Evolutionary conservation across 306 rosid species (phyloP), one percentile per base, ranked within the genome.

Genomic region (Boehmeria nivea): DNA sequence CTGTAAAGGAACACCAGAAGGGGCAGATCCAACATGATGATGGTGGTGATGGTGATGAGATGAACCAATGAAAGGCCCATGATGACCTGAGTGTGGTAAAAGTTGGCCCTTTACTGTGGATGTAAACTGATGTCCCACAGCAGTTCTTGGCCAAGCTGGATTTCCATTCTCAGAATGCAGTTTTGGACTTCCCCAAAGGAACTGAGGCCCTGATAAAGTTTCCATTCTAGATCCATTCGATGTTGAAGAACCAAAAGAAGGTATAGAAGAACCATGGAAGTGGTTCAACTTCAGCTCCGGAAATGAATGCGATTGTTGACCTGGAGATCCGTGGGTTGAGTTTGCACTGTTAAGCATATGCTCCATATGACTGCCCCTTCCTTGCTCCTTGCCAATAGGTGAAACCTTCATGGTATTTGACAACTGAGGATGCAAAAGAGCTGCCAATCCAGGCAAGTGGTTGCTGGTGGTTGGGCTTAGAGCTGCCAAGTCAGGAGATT

Each of bases 151-250:
- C 97, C 89, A 81, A 3, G 74, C 79, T 54, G 87, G 76, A 67
- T 48, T 83, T 39, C 81, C 61, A 57, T 40, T 71, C 55, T 79
- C 95, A 0, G 83, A 34, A 56, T 81, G 81, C 14, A 78, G 87
- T 65, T 74, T 78, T 1, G 89, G 87, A 64, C 94, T 86, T 68
- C 97, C 97, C 97, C 97, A 89, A 34, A 86, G 97, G 73, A 89
- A 89, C 75, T 89, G 94, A 16, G 89, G 94, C 64, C 94, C 94
- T 44, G 94, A 81, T 70, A 89, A 63, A 14, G 95, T 89, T 66
- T 87, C 97, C 54, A 86, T 59, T 38, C 72, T 65, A 28, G 95
- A 81, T 54, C 85, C 77, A 71, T 70, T 77, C 23, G 89, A 76
- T 51, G 57, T 79, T 44, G 82, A 65, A 37, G 80, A 84, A 18